Base-by-base conservation (phyloP, 169 alveolate genomes). In the Eimeria tenella region DNA sequence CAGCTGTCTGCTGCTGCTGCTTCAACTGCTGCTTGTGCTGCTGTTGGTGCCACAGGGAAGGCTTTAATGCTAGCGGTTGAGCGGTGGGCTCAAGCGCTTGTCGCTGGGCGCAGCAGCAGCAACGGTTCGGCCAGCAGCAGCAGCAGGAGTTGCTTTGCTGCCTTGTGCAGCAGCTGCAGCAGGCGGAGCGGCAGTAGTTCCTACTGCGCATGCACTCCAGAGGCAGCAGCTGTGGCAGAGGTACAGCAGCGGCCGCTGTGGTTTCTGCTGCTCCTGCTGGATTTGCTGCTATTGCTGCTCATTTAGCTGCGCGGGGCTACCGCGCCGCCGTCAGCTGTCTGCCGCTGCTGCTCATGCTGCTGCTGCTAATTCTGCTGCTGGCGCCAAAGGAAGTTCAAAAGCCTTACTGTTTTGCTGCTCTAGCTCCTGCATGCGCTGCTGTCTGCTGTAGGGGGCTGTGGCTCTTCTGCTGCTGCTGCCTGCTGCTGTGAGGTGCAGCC, bases 381-480 rank as follows among this genome's bases (percentile, higher is more conserved):
- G 25, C 6, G 31, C 62, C 17, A 5, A 9, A 15, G 13, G 42
- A 31, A 31, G 2, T 58, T 58, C 68, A 3, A 58, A 58, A 10
- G 1, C 68, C 52, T n/a, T 55, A 19, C 52, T 53, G 42, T 56
- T n/a, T 79, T 55, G 71, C 88, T 52, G 88, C 88, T 79, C n/a
- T 55, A 25, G 11, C 21, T 19, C 56, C 42, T 0, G 62, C 71
- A 11, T 10, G 83, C 7, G 4, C 19, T 71, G 81, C 13, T 68
- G 77, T 50, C 9, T 52, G 88, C 10, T 75, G 63, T 9, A 79
- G 88, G 88, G 88, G 19, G 88, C 70, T 8, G 56, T 65, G 9
- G 88, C 63, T 4, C 23, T 79, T 52, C 70, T 79, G 88, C 88
- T 79, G 71, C 88, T 79, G 70, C 88, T 79, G 53, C 88, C 88